Percentiles rank a stretch among this genome's conserved stretches.
These are phyloP conservation scores for Leccinum solheimii DNA, from an alignment of 1,284 basidiomycete genomes.

Conservation along the genomic window DNA sequence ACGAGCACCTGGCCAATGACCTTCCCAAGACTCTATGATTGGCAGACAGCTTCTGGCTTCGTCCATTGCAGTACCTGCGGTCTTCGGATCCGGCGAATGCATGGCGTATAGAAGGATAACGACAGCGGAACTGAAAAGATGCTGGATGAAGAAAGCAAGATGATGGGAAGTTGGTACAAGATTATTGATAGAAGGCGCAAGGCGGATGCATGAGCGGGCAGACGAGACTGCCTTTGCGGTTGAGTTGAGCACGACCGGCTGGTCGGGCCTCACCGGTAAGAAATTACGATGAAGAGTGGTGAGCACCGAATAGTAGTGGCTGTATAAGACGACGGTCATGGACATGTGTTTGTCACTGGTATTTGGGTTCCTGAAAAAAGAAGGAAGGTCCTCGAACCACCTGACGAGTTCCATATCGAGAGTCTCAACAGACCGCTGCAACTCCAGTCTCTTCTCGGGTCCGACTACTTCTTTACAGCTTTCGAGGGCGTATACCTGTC, in stretches of 20 bases:
- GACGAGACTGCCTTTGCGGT: constrained; percentile 77
- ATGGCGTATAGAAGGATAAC: constrained; percentile 87
- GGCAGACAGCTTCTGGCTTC: constrained; percentile 75
- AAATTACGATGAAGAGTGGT: constrained; percentile 90
- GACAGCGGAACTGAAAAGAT: constrained; percentile 87
- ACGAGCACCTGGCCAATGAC: constrained; percentile 83
- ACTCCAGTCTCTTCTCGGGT: constrained; percentile 67
- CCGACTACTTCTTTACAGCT: constrained; percentile 72
- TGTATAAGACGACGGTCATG: constrained; percentile 85
- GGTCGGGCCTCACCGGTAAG: constrained; percentile 70
- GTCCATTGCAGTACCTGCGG: constrained; percentile 73
- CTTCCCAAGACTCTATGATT: constrained; percentile 80
- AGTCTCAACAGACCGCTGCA: constrained; percentile 73
- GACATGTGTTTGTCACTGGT: constrained; percentile 76
- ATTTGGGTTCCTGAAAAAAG: constrained; percentile 69
- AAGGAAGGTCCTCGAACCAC: constrained; percentile 80
- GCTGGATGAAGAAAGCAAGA: constrained; percentile 88
- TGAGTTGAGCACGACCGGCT: constrained; percentile 63
- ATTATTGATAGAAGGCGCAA: constrained; percentile 83
- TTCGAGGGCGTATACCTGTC: constrained; percentile 78
- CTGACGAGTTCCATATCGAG: constrained; percentile 74
- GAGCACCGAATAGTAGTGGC: constrained; percentile 86
- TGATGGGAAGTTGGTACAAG: constrained; percentile 87
- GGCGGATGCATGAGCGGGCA: constrained; percentile 77
- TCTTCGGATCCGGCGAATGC: constrained; percentile 71